Evolutionary conservation across 441 rosid genomes (phyloP), one percentile per base, ranked within the genome.

Genomic region (Populus trichocarpa): DNA sequence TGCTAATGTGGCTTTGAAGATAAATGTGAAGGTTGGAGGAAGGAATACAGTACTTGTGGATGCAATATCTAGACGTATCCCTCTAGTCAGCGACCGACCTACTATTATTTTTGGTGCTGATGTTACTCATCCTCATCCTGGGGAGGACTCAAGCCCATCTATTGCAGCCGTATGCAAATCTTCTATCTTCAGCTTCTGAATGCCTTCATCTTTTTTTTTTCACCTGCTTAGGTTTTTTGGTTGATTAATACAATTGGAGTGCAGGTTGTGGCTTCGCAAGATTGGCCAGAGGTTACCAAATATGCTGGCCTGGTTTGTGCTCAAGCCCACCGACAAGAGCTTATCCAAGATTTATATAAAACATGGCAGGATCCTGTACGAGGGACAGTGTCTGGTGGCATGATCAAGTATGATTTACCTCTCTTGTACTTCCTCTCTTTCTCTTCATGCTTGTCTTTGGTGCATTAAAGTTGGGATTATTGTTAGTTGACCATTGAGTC

Each of bases 241-340:
- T n/a, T 28, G n/a, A 53, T 16, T 53, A 16, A 6, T 1, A 35
- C n/a, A 38, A n/a, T 69, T n/a, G 12, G n/a, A 18, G 90, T 89
- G 71, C 81, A 93, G 97, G 97, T 93, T 53, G 97, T 93, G 70
- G 97, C 97, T 76, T 93, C 97, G 26, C 97, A 93, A 76, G 97
- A 93, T 76, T 93, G 97, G 97, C 97, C 97, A 33, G 97, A 92
- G 86, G 97, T 92, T 63, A 92, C 97, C 32, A 92, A 91, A 71
- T 92, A 92, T 69, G 97, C 97, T 0, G 97, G 97, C 70, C 81
- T 93, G 59, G 97, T 93, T 64, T 93, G 97, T 82, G 95, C 97
- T 78, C 97, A 93, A 86, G 91, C 97, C 87, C 95, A 91, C 75
- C 85, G 97, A 70, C 93, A 93, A 82, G 97, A 93, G 84, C 95